phyloP scores from a whole-genome alignment of 1,284 basidiomycete species.

The Hymenochaete sp. region DNA sequence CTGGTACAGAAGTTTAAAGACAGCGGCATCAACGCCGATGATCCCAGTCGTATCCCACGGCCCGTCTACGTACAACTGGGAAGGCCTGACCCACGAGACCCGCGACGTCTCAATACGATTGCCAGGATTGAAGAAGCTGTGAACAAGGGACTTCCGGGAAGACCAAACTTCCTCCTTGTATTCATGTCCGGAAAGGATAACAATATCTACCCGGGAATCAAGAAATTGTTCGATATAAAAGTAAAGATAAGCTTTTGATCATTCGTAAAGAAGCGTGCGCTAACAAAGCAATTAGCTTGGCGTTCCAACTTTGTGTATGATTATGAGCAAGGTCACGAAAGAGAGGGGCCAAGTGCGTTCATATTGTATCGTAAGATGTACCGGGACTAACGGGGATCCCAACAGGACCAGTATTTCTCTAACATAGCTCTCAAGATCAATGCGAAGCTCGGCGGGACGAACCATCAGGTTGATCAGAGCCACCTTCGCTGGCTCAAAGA shows the following conservation, averaged over 20 bases:
- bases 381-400: too few relatives aligned
- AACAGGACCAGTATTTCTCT: constrained; percentile 72
- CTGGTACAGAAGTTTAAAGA: constrained; percentile 6
- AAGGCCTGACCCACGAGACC: constrained; percentile 34
- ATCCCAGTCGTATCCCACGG: constrained; percentile 45
- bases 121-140: constrained; percentile 6
- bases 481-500: constrained; percentile 58
- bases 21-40: constrained; percentile 21
- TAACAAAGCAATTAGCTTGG: constrained; percentile 31
- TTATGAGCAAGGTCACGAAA: constrained; percentile 28
- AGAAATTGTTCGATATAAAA: constrained; percentile 37
- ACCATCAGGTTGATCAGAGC: constrained; percentile 51
- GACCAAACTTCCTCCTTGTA: constrained; percentile 10
- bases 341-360: constrained; percentile 46
- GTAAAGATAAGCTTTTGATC: too few relatives aligned
- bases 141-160: constrained; percentile 5
- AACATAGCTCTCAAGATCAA: constrained; percentile 64
- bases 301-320: constrained; percentile 27
- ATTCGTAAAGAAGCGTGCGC: too few relatives aligned
- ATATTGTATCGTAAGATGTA: too few relatives aligned
- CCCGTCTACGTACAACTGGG: constrained; percentile 52
- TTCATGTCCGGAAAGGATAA: constrained; percentile 12
- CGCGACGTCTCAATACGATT: constrained; percentile 8
- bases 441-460: constrained; percentile 69
- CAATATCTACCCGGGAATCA: constrained; percentile 25